phyloP scores from a whole-genome alignment of 768 basidiomycete genomes.

The Mycena rebaudengoi region DNA sequence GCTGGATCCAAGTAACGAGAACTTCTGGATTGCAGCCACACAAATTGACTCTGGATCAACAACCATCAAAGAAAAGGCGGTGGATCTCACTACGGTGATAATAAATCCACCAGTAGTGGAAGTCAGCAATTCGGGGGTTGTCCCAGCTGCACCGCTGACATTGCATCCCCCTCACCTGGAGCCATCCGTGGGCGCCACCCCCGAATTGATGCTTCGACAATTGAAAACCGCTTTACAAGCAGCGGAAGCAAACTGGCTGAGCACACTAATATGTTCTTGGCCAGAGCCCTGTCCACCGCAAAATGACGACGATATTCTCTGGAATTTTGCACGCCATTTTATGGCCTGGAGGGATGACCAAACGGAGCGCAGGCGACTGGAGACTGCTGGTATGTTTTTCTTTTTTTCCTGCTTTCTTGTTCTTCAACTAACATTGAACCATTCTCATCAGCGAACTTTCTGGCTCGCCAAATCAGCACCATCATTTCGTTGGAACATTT shows the following conservation, averaged over 20 bases:
- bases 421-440: too few relatives aligned
- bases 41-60: too few relatives aligned
- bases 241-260: constrained; percentile 9
- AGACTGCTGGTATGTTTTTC: background rate
- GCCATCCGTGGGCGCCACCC: background rate
- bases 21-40: background rate
- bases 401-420: background rate
- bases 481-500: background rate
- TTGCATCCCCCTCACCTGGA: too few relatives aligned
- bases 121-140: too few relatives aligned
- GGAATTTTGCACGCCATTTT: constrained; percentile 6
- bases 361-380: background rate
- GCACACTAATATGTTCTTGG: background rate
- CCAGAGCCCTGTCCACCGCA: background rate
- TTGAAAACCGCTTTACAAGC: background rate
- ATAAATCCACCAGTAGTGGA: too few relatives aligned
- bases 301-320: constrained; percentile 8
- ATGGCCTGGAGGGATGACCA: constrained; percentile 8
- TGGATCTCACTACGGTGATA: too few relatives aligned
- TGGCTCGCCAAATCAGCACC: background rate
- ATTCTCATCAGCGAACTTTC: background rate
- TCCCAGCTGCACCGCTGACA: too few relatives aligned
- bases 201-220: background rate
- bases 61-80: too few relatives aligned
- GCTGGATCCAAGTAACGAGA: background rate